Base-by-base conservation (phyloP, 2,329 filamentous ascomycete species). In the Malbranchea cinnamomea region DNA sequence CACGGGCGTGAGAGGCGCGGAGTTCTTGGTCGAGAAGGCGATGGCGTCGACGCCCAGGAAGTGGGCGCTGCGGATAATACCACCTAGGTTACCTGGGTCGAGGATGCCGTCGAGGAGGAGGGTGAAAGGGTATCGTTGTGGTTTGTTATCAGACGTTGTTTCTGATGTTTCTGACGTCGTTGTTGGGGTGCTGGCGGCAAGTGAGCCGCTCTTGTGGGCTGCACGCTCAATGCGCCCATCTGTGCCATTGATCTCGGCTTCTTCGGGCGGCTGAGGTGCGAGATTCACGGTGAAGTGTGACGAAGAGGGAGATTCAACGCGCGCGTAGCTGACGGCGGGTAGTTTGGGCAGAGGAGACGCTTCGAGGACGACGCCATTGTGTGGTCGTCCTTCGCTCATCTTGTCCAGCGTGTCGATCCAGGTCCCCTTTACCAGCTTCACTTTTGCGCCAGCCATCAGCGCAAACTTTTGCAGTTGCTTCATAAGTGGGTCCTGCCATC, bases 41-140 rank as follows among this genome's bases (percentile, higher is more conserved):
- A 98, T 70, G 4, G 81, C 85, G 32, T 85, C 80, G 4, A 82
- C 77, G 13, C 87, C 87, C n/a, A 95, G 69, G 52, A 89, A 95
- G 46, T 82, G 78, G 2, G 84, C 83, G 4, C 82, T 82, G 20
- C 89, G 78, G 24, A 95, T 65, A 36, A 95, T 87, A 13, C 76
- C 83, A 23, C 89, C 89, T 1, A 95, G 61, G 48, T 98, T 98
- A 15, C 82, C 84, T 0, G 84, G 79, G 46, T 98, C 87, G 6
- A 83, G 58, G 33, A 66, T 46, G n/a, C 53, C 53, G 31, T 60
- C 55, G 6, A 60, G 50, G 23, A 66, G 49, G 11, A 63, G 39
- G 19, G 53, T 45, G 15, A 63, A 50, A 0, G 59, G 59, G 33
- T 50, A 60, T 5, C 44, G 43, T 15, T 41, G 24, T 5, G 17